A percentile compares a stretch with the other conserved stretches of the same genome.
Conservation (phyloP, 305 asterid genomes). For the Fraxinus nigra region DNA sequence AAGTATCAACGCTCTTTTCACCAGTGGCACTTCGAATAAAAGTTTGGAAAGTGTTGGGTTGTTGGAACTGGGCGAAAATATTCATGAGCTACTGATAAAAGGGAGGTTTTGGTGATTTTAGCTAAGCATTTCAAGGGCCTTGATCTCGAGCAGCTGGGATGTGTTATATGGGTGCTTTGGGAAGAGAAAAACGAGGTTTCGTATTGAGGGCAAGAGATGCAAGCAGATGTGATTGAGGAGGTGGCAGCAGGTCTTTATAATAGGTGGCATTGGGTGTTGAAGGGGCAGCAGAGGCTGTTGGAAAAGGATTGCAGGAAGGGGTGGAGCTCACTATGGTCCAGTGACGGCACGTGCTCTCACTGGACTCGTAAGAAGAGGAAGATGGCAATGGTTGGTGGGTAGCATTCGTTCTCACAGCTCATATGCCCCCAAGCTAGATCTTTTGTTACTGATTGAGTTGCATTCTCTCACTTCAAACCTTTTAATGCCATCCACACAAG, state of each 20-base stretch:
- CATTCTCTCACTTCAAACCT: too few species aligned
- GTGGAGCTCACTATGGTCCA: neutral
- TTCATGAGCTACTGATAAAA: neutral
- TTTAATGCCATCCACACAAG: too few species aligned
- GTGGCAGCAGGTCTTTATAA: neutral
- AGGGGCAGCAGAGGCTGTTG: neutral
- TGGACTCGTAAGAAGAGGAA: too few species aligned
- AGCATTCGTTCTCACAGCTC: too few species aligned
- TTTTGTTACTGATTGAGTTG: too few species aligned
- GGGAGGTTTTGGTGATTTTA: neutral
- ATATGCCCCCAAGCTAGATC: too few species aligned
- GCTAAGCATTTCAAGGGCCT: neutral
- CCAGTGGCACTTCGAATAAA: too few species aligned
- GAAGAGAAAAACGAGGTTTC: too few species aligned
- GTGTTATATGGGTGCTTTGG: too few species aligned
- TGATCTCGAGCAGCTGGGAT: neutral
- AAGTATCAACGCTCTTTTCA: neutral
- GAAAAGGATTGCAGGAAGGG: neutral
- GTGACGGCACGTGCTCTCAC: neutral
- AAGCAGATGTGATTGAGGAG: neutral
- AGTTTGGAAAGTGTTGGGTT: neutral
- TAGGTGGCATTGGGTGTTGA: neutral
- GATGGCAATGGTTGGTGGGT: too few species aligned
- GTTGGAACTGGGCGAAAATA: neutral
- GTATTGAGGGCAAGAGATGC: neutral